Base-by-base conservation (phyloP, 805 yeast species). In the Kodamaea laetipori region DNA sequence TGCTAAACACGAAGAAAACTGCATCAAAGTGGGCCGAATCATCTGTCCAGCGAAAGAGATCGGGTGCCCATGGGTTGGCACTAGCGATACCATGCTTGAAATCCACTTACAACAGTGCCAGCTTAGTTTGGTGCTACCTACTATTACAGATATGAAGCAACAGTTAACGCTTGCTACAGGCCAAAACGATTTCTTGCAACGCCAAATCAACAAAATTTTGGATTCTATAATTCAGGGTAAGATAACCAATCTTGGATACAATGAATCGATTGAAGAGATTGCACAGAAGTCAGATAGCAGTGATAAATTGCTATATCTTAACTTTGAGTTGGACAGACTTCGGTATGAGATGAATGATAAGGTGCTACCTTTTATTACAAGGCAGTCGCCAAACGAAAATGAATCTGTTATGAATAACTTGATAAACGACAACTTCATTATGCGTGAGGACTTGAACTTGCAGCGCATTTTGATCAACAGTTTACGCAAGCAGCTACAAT, bases 51-150 rank as follows among this genome's bases (percentile, higher is more conserved):
- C 77, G 0, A 44, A 48, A 13, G 63, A 60, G 21, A 73, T 67
- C 39, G 83, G 83, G 1, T 78, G 83, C 48, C 65, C 61, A 23
- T 78, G 81, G 79, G 51, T 61, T 1, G 74, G 73, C 0, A 55
- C 53, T 25, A 67, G 55, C 31, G 60, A 60, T 26, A 63, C 73
- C 2, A 51, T 70, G 6, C 47, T 69, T 33, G 74, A 69, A 39
- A 60, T 64, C 15, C 74, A 69, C 43, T 19, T 61, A 7, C 58
- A 55, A 15, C 58, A 58, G 39, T 69, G 74, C 46, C 66, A 58
- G 24, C 49, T 69, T 21, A 54, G 57, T 43, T 55, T 51, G 26
- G 46, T 69, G 12, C 43, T 65, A 7, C 73, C 73, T 0, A 53
- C 48, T 25, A 47, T 58, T 37, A 46, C 56, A 4, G 43, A 36